Evolutionary conservation across 768 basidiomycete species (phyloP), one percentile per base, ranked within the genome.

Genomic region (Suillus lakei): DNA sequence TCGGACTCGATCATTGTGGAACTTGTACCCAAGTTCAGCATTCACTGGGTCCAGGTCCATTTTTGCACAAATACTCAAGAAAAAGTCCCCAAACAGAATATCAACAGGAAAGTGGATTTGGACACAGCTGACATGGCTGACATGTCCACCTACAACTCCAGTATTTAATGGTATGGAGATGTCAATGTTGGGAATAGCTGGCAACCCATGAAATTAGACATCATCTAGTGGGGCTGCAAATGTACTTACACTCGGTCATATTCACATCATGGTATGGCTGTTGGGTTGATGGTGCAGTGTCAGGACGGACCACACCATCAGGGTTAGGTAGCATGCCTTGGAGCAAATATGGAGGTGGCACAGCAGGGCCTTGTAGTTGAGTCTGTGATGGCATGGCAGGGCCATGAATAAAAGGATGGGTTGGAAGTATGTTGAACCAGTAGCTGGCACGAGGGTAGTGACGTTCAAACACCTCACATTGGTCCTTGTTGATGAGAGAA

Each of bases 391-490:
- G 8, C 43, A 21, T 21, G 43, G 43, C n/a, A 43, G 55, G 55
- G 12, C 34, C 56, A 59, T 59, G 56, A 6, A 59, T 59, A 34
- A 21, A 59, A 36, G 56, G 56, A 36, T 59, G 34, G 1, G 30
- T 59, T 1, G 0, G 56, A 15, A 59, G 56, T 26, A 59, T 38
- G 5, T 59, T 38, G n/a, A 59, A 34, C 56, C 56, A 36, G 13
- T 59, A 59, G 13, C 56, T 34, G 4, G 56, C 9, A 18, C 18
- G 8, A 9, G 56, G 34, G 38, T 38, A 59, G 34, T 4, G 34
- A 36, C 2, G 9, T 23, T 59, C n/a, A 26, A 59, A 34, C 13
- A 59, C 2, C n/a, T 59, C 8, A 9, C 16, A 7, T n/a, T 59
- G 46, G 23, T n/a, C 43, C 7, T 7, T 18, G 16, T 43, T 9